phyloP scores from a whole-genome alignment of 1,284 basidiomycete species.

The Cryptococcus depauperatus region DNA sequence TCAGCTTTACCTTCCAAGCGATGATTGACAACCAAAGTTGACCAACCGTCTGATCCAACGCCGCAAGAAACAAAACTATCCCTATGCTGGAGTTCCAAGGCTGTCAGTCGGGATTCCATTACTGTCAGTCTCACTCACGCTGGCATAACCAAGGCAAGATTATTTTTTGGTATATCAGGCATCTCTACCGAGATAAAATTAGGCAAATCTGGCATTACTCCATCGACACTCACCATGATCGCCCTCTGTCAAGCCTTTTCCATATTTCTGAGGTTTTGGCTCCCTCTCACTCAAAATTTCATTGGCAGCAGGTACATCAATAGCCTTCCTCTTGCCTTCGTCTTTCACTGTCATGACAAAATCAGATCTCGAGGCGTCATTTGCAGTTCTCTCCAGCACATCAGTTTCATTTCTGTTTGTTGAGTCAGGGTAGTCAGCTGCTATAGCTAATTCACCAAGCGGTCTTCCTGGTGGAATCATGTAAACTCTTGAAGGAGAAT shows the following conservation, averaged over 20 bases:
- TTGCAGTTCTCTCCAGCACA: neutral
- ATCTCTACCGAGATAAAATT: constrained; percentile 17
- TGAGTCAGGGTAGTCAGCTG: constrained; percentile 2
- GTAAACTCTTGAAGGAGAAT: too few relatives aligned
- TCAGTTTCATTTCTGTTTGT: constrained; percentile 8
- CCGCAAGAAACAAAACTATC: constrained; percentile 36
- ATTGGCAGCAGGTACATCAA: constrained; percentile 1
- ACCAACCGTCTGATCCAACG: constrained; percentile 35
- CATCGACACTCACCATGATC: constrained; percentile 27
- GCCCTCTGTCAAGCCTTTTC: constrained; percentile 32
- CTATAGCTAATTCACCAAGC: constrained; percentile 1
- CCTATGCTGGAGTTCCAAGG: constrained; percentile 18
- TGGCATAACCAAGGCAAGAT: constrained; percentile 28
- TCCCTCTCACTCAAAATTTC: too few relatives aligned
- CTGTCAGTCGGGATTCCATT: neutral
- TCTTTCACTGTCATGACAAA: neutral
- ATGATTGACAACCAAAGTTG: neutral
- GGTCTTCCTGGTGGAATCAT: too few relatives aligned
- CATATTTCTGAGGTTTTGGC: constrained; percentile 6
- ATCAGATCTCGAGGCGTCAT: too few relatives aligned
- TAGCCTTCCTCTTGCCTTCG: neutral
- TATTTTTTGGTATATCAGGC: constrained; percentile 30
- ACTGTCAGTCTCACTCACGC: constrained; percentile 10
- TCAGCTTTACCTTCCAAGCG: neutral
- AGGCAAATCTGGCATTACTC: neutral